These are phyloP conservation scores for Exutisphaerella laricina DNA, from an alignment of 2,329 filamentous ascomycete species.

Conservation along the genomic window DNA sequence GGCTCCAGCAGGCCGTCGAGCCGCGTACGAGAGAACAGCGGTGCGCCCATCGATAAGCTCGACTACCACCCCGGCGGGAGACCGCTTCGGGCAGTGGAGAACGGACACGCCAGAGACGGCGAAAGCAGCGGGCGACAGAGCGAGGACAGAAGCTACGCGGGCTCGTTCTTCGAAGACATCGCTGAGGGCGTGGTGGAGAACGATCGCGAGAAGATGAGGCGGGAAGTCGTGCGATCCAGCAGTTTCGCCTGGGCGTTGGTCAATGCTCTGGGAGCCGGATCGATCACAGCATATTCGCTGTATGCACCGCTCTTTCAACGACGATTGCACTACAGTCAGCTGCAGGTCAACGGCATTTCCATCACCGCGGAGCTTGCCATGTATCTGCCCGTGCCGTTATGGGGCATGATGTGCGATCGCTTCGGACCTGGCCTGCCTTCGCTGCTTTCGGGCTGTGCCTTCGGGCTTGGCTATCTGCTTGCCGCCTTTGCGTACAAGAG, in stretches of 20 bases:
- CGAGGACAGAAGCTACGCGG: constrained; percentile 43
- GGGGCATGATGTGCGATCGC: constrained; percentile 89
- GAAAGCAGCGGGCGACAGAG: constrained; percentile 31
- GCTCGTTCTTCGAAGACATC: constrained; percentile 55
- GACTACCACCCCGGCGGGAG: constrained; percentile 41
- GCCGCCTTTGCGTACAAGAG: constrained; percentile 72
- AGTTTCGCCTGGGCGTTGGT: constrained; percentile 58
- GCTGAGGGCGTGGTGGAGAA: constrained; percentile 56
- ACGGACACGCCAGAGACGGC: constrained; percentile 17
- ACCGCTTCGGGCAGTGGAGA: constrained; percentile 37
- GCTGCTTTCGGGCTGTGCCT: constrained; percentile 64
- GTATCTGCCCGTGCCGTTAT: constrained; percentile 85
- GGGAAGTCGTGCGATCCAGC: constrained; percentile 48
- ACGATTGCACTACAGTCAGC: constrained; percentile 78
- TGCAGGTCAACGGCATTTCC: constrained; percentile 85
- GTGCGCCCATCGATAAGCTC: constrained; percentile 44
- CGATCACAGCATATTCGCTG: constrained; percentile 87
- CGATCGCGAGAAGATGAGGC: constrained; percentile 51
- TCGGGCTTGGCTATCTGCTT: constrained; percentile 74
- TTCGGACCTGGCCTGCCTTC: constrained; percentile 74
- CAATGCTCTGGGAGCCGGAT: constrained; percentile 74
- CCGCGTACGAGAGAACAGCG: constrained; percentile 16
- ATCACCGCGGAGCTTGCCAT: constrained; percentile 82
- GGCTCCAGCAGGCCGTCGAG: constrained; percentile 17
- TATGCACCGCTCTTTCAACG: constrained; percentile 89